Evolutionary conservation across 257 asterid species (phyloP).

Genomic region (Solanum dulcamara): DNA sequence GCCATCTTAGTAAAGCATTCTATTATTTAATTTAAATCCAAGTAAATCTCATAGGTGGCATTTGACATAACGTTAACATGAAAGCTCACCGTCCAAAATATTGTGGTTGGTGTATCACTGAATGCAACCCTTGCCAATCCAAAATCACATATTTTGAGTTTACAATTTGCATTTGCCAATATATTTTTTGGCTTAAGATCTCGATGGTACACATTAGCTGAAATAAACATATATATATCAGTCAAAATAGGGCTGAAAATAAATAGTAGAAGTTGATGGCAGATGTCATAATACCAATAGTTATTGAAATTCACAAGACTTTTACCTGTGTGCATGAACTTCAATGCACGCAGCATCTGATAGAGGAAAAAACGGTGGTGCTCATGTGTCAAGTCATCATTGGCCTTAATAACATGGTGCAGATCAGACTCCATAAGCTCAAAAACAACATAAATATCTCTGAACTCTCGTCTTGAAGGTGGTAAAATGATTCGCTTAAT

Average conservation of each 20-base stretch:
- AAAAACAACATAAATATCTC: conserved; percentile 78
- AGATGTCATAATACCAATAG: neutral
- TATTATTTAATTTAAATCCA: neutral
- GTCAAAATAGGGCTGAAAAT: conserved; percentile 3
- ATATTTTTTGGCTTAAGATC: conserved; percentile 95
- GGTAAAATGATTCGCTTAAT: conserved; percentile 85
- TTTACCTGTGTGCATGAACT: conserved; percentile 87
- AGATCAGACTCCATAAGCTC: conserved; percentile 98
- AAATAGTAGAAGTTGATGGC: neutral
- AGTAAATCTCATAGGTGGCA: neutral
- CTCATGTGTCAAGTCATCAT: conserved; percentile 83
- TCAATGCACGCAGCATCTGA: conserved; percentile 82
- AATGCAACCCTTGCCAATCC: conserved; percentile 96
- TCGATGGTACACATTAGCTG: conserved; percentile 90
- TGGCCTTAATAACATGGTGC: conserved; percentile 92
- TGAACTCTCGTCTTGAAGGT: conserved; percentile 76
- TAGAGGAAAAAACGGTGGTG: conserved; percentile 87
- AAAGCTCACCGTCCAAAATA: conserved; percentile 76
- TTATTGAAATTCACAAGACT: neutral
- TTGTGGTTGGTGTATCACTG: conserved; percentile 75
- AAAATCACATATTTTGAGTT: conserved; percentile 85
- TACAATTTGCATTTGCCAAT: conserved; percentile 97
- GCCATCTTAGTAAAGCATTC: neutral
- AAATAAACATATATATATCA: conserved; percentile 12
- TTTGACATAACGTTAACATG: neutral